A percentile compares a stretch with the other conserved stretches of the same genome.
These are phyloP conservation scores for Aspergillus felis DNA, from an alignment of 2,329 filamentous ascomycete species.

Conservation along the genomic window DNA sequence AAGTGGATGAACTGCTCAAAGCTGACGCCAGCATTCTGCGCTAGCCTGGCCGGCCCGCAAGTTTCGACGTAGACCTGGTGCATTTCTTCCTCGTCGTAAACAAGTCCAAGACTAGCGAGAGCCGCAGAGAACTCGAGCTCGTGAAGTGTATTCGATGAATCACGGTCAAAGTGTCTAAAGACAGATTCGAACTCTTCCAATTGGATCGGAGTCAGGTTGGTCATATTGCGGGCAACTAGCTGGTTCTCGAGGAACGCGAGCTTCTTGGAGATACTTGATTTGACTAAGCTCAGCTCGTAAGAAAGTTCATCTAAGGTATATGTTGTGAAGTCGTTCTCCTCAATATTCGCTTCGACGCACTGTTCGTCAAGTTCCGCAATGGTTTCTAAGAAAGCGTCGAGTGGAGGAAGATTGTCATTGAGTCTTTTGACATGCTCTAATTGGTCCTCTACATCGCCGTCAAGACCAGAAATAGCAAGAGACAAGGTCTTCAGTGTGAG, in stretches of 20 bases:
- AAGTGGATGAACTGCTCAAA: constrained; percentile 99
- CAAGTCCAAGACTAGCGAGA: constrained; percentile 86
- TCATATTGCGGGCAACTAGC: constrained; percentile 97
- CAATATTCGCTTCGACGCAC: constrained; percentile 94
- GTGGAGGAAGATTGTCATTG: constrained; percentile 76
- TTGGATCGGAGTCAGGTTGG: constrained; percentile 95
- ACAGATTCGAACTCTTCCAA: constrained; percentile 98
- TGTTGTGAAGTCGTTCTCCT: constrained; percentile 99
- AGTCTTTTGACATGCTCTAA: constrained; percentile 80
- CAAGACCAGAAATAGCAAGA: constrained; percentile 89
- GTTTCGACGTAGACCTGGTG: constrained; percentile 89
- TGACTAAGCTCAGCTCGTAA: constrained; percentile 89
- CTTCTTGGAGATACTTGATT: constrained; percentile 91
- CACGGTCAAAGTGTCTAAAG: constrained; percentile 95
- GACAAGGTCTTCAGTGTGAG: constrained; percentile 92
- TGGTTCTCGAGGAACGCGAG: constrained; percentile 96
- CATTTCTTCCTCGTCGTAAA: constrained; percentile 98
- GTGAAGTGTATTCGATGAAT: constrained; percentile 81
- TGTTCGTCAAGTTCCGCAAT: constrained; percentile 83
- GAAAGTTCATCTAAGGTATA: constrained; percentile 95
- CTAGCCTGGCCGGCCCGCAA: constrained; percentile 56
- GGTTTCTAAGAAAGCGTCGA: constrained; percentile 86
- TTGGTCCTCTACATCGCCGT: constrained; percentile 95
- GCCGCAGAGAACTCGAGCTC: constrained; percentile 96
- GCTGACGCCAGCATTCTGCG: constrained; percentile 67